Base-by-base conservation (phyloP, 176 grass and related monocot genomes). In the Otatea glauca region DNA sequence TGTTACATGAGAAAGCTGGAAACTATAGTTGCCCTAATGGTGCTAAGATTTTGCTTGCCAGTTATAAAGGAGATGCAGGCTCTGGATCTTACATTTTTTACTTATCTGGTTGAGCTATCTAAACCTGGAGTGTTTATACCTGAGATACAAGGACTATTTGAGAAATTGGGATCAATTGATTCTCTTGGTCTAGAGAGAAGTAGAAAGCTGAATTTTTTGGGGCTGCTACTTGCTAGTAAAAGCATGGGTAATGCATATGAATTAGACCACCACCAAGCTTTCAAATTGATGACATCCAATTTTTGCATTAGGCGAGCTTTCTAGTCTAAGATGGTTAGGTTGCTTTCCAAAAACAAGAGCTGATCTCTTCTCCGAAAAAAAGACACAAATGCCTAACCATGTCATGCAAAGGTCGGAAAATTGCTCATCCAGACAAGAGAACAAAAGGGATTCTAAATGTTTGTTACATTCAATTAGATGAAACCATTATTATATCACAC, bases 11-110 rank as follows among this genome's bases (percentile, higher is more conserved):
- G 38, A 47, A 67, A 58, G 18, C 20, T 23, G 47, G 16, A 55
- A 7, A 42, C 11, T 47, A 12, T 13, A 42, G 41, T 35, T 37
- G 11, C 2, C 25, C 41, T 15, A 50, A 79, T 64, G 47, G 27
- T 74, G n/a, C 60, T 81, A 67, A 66, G 27, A 65, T 56, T 81
- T 70, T 47, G 32, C 62, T 32, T 68, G 49, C 55, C 21, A 83
- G 35, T 45, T 35, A 60, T 20, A 51, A 59, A 75, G 10, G 53
- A 29, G 13, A 29, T 6, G 23, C 13, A 27, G 23, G 7, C 35
- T 84, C 15, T 58, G 41, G 12, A 76, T 81, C 65, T n/a, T 50
- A 42, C n/a, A 75, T 27, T 44, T 17, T 88, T n/a, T 39, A 73
- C 41, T 27, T 80, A 89, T 74, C 49, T 42, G 27, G 62, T 60